Conservation (phyloP, 257 asterid genomes). For the Solanum clarkiae region DNA sequence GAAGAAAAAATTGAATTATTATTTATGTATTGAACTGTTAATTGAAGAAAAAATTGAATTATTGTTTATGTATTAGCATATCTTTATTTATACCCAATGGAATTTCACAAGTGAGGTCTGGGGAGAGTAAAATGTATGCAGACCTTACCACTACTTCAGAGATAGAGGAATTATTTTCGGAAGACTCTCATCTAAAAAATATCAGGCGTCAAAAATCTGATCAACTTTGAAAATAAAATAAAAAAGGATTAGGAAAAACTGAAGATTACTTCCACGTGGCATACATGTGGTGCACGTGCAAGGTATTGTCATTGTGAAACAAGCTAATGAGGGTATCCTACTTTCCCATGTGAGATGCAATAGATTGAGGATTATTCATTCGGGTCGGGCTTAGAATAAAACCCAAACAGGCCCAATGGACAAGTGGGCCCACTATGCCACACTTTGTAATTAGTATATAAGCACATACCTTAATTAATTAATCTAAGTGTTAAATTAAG, state of each 20-base stretch:
- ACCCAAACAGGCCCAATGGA: background rate
- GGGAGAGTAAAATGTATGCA: no score
- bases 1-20: no score
- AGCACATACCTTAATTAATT: constrained; percentile 1
- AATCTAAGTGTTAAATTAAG: constrained; percentile 11
- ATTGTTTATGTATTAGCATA: no score
- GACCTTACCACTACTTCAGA: no score
- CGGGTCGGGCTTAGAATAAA: background rate
- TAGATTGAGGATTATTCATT: background rate
- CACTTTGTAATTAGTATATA: constrained; percentile 2
- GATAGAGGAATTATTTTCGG: no score
- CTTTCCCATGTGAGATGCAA: background rate
- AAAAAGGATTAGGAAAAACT: background rate
- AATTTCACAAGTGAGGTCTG: no score
- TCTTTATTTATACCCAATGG: no score
- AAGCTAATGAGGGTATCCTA: background rate
- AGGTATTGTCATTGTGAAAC: background rate
- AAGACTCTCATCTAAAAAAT: no score
- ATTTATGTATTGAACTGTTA: no score
- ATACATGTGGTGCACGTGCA: constrained; percentile 25
- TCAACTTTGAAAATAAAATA: no score
- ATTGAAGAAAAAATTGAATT: no score
- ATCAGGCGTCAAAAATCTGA: no score
- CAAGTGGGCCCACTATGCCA: background rate
- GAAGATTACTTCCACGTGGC: constrained; percentile 12